A percentile compares a stretch with the other conserved stretches of the same genome.
phyloP scores from a whole-genome alignment of 805 yeast species.

The Lipomyces starkeyi region DNA sequence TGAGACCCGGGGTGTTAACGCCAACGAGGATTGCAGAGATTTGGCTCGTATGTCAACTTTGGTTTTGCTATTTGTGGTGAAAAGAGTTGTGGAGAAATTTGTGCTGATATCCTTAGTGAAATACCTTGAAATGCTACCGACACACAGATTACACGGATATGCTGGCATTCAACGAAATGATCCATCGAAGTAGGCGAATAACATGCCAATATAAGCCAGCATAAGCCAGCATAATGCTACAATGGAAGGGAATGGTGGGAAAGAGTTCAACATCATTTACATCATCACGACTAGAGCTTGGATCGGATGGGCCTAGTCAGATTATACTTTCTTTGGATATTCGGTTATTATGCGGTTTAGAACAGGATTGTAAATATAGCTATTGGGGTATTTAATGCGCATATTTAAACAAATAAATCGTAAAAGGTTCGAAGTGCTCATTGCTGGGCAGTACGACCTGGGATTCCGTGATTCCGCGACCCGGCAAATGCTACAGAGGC shows the following conservation, averaged over 20 bases:
- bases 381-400: not conserved
- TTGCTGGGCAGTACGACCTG: too few relatives aligned
- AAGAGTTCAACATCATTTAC: not conserved
- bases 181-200: conserved; percentile 62
- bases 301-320: too few relatives aligned
- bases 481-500: too few relatives aligned
- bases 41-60: conserved; percentile 60
- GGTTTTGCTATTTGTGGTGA: not conserved
- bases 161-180: conserved; percentile 89
- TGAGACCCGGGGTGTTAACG: conserved; percentile 66
- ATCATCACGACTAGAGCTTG: too few relatives aligned
- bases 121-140: conserved; percentile 77
- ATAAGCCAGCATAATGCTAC: not conserved
- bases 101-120: conserved; percentile 42
- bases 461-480: too few relatives aligned
- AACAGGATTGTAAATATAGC: not conserved
- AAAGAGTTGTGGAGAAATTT: not conserved
- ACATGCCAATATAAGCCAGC: not conserved
- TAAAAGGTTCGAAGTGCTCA: not conserved
- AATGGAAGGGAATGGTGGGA: not conserved
- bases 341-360: not conserved
- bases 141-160: conserved; percentile 71
- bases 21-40: conserved; percentile 79
- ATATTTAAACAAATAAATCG: not conserved
- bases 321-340: not conserved